Conservation (phyloP, 352 stramenopile genomes). For the Globisporangium apiculatum region DNA sequence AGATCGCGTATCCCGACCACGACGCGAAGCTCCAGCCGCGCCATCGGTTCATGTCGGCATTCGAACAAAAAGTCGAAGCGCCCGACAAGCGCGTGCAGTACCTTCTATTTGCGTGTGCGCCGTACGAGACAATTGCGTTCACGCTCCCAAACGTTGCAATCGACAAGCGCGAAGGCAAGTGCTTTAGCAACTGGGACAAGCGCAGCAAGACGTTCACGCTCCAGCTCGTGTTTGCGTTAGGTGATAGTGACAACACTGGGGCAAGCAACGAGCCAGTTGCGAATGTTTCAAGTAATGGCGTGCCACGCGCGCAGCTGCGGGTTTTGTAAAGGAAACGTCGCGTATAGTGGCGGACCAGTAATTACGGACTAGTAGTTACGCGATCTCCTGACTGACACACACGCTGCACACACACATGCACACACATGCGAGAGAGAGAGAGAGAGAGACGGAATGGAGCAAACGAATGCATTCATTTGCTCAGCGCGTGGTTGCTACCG, state of each 20-base stretch:
- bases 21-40: constrained; percentile 91
- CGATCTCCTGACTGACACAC: not conserved
- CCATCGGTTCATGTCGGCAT: constrained; percentile 99
- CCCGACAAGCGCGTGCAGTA: constrained; percentile 95
- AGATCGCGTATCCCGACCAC: constrained; percentile 96
- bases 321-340: too few species aligned
- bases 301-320: constrained; percentile 41
- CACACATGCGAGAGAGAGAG: constrained; percentile 5
- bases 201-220: constrained; percentile 95
- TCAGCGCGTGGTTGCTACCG: too few species aligned
- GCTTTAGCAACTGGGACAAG: constrained; percentile 98
- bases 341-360: too few species aligned
- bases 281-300: constrained; percentile 17
- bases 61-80: constrained; percentile 97
- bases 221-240: constrained; percentile 52
- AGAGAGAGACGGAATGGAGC: not conserved
- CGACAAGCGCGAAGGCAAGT: constrained; percentile 92
- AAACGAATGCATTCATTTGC: too few species aligned
- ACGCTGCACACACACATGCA: constrained; percentile 10
- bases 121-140: constrained; percentile 99
- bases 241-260: too few species aligned
- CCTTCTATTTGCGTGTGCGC: constrained; percentile 97
- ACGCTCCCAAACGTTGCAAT: constrained; percentile 97
- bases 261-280: constrained; percentile 13
- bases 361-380: too few species aligned